Base-by-base conservation (phyloP, 306 rosid species). In the Fragaria iinumae region DNA sequence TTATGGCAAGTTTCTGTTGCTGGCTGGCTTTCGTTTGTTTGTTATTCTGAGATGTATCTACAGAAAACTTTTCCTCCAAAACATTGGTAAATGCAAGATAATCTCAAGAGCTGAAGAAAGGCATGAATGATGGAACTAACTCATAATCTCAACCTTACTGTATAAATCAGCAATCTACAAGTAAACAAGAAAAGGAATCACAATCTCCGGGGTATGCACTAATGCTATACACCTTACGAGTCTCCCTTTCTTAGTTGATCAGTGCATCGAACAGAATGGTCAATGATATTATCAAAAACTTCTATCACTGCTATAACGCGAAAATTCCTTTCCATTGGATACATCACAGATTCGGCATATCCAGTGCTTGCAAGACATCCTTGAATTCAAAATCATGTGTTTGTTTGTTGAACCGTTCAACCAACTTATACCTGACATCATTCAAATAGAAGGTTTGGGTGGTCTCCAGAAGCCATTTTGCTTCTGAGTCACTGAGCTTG, bases 321-420 rank as follows among this genome's bases (percentile, higher is more conserved):
- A 47, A 6, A 27, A 53, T 34, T 20, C 66, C 9, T 52, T 17
- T 20, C 70, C 6, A 13, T 27, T 16, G 63, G 47, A 6, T 62
- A 34, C 76, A 73, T 89, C 86, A 92, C 67, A 91, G 53, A 69
- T 68, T 74, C 32, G 99, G 97, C 91, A 92, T 90, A 71, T 88
- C 90, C 80, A 95, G 75, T 8, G 87, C 89, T 86, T 83, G 93
- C 80, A 95, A 81, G 72, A 95, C 96, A 79, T 92, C 97, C 83
- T 90, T 95, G 81, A 92, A 92, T 86, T 95, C 97, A 67, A 95
- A 95, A 44, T 92, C 99, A n/a, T 11, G 88, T 8, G 99, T 83
- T 73, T 92, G 86, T 80, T 77, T 89, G 87, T 95, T 95, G 86
- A 95, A 92, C 80, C 86, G 87, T 83, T 95, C 96, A 18, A 92